Base-by-base conservation (phyloP, 108 stramenopile genomes). In the Ochromonas danica region DNA sequence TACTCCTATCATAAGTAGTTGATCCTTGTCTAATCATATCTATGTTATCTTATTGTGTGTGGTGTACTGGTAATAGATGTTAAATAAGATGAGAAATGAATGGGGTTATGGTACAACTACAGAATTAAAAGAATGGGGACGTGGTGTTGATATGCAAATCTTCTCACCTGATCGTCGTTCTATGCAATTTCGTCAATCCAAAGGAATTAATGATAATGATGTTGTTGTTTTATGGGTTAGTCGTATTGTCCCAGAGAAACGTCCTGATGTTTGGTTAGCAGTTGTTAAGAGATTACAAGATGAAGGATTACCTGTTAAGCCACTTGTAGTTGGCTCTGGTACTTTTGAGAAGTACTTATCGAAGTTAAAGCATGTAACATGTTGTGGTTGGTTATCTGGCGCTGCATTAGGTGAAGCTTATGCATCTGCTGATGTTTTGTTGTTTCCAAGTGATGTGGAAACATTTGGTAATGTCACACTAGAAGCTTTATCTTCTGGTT, bases 361-460 rank as follows among this genome's bases (percentile, higher is more conserved):
- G 17, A 45, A 3, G 17, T 57, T 75, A 41, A 45, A 45, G 40
- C 27, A 75, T 25, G 72, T 75, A 41, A 6, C n/a, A 28, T 75
- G 72, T 36, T 45, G 45, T 33, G 72, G 72, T 10, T 75, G 72
- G 72, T 60, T 75, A 36, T 75, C 72, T 42, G 72, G 72, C 40
- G 35, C 51, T 60, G 72, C 36, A 6, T 33, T 75, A 3, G 72
- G 45, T 33, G 72, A 75, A 33, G 72, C 72, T 10, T 75, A 75
- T 75, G 72, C 72, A 33, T 75, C 72, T 75, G 25, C 72, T 31
- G 72, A 75, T 60, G 38, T 75, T 36, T 60, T 75, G 30, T 33
- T 75, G 45, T 75, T 75, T 36, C 72, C 72, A 38, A 75, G 72
- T 41, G 72, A 75, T 60, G 72, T 75, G 36, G 72, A 75, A 33